Evolutionary conservation across 495 filamentous ascomycete species (phyloP).

Genomic region (Penicillium samsonianum): DNA sequence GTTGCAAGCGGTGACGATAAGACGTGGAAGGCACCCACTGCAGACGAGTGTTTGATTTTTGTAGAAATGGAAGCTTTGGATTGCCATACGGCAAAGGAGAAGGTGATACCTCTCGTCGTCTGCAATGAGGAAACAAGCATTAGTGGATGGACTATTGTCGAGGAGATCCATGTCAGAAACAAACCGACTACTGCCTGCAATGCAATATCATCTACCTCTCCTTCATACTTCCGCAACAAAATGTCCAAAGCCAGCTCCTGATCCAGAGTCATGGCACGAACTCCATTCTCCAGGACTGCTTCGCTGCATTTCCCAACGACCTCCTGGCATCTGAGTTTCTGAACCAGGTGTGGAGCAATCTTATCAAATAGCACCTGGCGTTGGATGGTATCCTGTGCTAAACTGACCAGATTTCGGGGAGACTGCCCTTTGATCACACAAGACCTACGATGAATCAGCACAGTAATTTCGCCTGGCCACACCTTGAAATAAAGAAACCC

Average conservation of each 20-base stretch:
- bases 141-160: not conserved
- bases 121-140: constrained; percentile 3
- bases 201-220: constrained; percentile 37
- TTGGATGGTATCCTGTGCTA: constrained; percentile 40
- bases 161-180: constrained; percentile 3
- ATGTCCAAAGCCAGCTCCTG: constrained; percentile 42
- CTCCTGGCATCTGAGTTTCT: constrained; percentile 41
- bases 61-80: constrained; percentile 48
- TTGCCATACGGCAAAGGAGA: constrained; percentile 34
- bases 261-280: constrained; percentile 40
- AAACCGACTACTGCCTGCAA: constrained; percentile 33
- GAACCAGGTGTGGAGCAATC: constrained; percentile 32
- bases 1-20: constrained; percentile 38
- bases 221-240: constrained; percentile 39
- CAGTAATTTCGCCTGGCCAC: not conserved
- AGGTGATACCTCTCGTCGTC: constrained; percentile 39
- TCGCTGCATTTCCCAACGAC: constrained; percentile 38
- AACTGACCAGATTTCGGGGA: constrained; percentile 33
- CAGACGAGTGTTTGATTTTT: constrained; percentile 36
- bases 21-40: constrained; percentile 34
- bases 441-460: constrained; percentile 24
- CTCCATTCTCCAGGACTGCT: constrained; percentile 37
- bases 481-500: not conserved
- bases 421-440: constrained; percentile 44
- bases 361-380: constrained; percentile 35